Evolutionary conservation across 345 rosid genomes (phyloP), one percentile per base, ranked within the genome.

Genomic region (Capsella bursapastoris): DNA sequence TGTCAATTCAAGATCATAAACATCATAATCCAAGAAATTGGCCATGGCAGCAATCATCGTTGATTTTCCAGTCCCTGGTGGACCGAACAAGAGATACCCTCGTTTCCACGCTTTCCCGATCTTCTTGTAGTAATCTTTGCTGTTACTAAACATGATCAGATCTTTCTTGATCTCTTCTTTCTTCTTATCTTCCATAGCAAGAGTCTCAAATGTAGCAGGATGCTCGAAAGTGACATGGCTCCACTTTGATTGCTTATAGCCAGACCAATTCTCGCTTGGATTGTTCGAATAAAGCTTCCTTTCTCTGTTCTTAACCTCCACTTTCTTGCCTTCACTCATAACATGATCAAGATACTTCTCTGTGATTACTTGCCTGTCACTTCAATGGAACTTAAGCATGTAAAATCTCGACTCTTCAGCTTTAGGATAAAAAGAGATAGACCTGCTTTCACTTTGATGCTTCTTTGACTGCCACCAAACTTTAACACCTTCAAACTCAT

Each of bases 81-180:
- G 92, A 7, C 92, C 97, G 57, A 80, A 82, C 31, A 90, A 81
- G 14, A 90, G 83, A 79, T 90, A 90, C 11, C 92, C 89, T 2
- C 97, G 70, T 72, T 91, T 91, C 97, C 97, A 90, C 7, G 85
- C 84, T 68, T 87, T 87, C 5, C 89, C 92, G 5, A 87, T 73
- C 72, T 74, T 82, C 5, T 80, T 81, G 51, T 87, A 90, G 60
- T 85, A 88, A 61, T 85, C 88, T 75, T 88, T 84, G 22, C 83
- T 76, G 40, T 80, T 47, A 35, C 78, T 82, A 75, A 89, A 90
- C 28, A 78, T 81, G 10, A 48, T 64, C 2, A 90, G 83, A 75
- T 89, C 94, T 5, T 85, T 75, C 64, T 45, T 83, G 80, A 90
- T 70, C 45, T 87, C 88, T 15, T 68, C 50, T 68, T 90, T 88